Evolutionary conservation across 2,329 filamentous ascomycete species (phyloP).

Genomic region (Aspergillus calidoustus): DNA sequence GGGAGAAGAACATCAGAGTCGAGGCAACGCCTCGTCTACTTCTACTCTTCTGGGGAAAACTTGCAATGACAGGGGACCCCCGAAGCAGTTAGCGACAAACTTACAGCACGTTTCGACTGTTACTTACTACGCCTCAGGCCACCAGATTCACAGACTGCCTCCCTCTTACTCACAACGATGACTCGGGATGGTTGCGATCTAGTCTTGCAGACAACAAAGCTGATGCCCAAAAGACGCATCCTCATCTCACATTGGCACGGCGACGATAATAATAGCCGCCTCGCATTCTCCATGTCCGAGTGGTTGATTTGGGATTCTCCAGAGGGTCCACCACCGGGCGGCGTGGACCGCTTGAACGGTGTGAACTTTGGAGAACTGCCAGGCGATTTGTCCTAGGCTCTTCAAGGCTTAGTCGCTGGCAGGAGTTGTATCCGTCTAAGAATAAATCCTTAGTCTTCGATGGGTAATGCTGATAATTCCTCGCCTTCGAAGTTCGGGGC

Average conservation of each 20-base stretch:
- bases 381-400: slow-evolving; percentile 8
- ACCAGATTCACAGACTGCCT: neutral
- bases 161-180: neutral
- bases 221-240: slow-evolving; percentile 8
- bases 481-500: neutral
- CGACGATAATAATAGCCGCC: slow-evolving; percentile 13
- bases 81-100: neutral
- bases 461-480: slow-evolving; percentile 10
- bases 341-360: slow-evolving; percentile 28
- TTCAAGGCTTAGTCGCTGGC: neutral
- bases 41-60: slow-evolving; percentile 16
- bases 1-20: neutral
- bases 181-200: neutral
- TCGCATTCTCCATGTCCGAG: slow-evolving; percentile 3
- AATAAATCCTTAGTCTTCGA: slow-evolving; percentile 11
- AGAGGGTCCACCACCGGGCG: slow-evolving; percentile 28
- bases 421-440: slow-evolving; percentile 6
- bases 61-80: slow-evolving; percentile 1
- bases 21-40: slow-evolving; percentile 9
- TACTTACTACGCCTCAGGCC: slow-evolving; percentile 3
- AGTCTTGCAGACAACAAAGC: neutral
- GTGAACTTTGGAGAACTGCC: slow-evolving; percentile 18
- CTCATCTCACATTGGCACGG: neutral
- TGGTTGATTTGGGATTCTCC: slow-evolving; percentile 15
- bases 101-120: neutral